These are phyloP conservation scores for Lactarius trivialis DNA, from an alignment of 768 basidiomycete genomes.

Conservation along the genomic window DNA sequence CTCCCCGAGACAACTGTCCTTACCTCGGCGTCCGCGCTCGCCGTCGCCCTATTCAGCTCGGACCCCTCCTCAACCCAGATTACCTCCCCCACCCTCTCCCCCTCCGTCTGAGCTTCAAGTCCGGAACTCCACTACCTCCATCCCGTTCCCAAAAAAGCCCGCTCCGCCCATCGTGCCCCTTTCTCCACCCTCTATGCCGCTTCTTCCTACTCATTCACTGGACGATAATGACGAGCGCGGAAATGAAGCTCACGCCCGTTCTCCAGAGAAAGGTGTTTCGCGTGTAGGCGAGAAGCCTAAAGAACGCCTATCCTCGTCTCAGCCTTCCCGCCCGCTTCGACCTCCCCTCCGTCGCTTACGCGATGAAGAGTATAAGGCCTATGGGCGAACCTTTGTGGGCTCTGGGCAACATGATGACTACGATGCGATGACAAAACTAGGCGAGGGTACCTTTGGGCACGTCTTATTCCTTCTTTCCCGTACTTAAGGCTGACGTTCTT, in stretches of 20 bases:
- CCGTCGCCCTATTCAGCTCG: conserved; percentile 23
- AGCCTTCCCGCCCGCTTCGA: conserved; percentile 32
- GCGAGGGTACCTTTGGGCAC: conserved; percentile 92
- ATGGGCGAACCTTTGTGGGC: conserved; percentile 61
- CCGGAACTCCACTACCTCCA: conserved; percentile 33
- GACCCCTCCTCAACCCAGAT: conserved; percentile 21
- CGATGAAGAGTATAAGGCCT: conserved; percentile 61
- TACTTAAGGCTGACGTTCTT: not conserved
- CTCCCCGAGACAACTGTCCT: conserved; percentile 23
- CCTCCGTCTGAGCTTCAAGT: conserved; percentile 22
- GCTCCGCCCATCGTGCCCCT: not conserved
- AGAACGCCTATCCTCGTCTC: not conserved
- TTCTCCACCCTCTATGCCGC: conserved; percentile 6
- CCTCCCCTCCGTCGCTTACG: conserved; percentile 44
- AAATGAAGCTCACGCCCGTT: not conserved
- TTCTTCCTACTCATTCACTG: conserved; percentile 6
- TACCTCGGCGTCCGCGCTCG: conserved; percentile 17
- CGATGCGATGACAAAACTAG: conserved; percentile 77
- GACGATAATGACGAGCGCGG: not conserved
- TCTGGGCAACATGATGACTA: conserved; percentile 73
- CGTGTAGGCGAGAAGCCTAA: not conserved
- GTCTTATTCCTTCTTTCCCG: conserved; percentile 8
- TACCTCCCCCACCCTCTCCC: conserved; percentile 24
- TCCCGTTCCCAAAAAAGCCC: conserved; percentile 9
- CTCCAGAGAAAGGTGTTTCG: not conserved